These are phyloP conservation scores for Exophiala alcalophila DNA, from an alignment of 2,329 filamentous ascomycete genomes.

Conservation along the genomic window DNA sequence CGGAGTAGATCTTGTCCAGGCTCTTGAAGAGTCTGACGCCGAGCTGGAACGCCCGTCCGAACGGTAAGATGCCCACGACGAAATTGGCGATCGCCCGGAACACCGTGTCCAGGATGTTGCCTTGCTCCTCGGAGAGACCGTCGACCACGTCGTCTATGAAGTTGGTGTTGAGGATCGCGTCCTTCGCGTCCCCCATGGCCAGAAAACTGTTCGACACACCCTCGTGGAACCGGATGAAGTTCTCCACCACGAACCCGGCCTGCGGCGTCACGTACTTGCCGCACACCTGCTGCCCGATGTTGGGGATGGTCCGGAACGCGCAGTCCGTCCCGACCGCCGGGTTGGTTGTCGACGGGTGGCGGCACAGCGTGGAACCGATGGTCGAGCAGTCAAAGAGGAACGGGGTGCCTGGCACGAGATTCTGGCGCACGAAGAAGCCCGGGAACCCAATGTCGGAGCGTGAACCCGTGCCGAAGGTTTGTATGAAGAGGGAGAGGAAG, in stretches of 20 bases:
- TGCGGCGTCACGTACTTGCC: conserved; percentile 3
- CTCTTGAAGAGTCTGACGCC: neutral
- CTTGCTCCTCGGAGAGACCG: neutral
- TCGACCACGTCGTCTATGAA: conserved; percentile 6
- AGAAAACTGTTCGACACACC: conserved; percentile 4
- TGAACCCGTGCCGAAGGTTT: neutral
- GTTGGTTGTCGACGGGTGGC: neutral
- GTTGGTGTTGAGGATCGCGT: conserved; percentile 1
- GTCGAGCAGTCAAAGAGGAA: conserved; percentile 6
- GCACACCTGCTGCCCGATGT: neutral
- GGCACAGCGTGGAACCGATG: neutral
- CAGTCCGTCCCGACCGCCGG: neutral
- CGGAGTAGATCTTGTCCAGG: neutral
- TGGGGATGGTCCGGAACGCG: conserved; percentile 2
- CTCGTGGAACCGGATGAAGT: conserved; percentile 8
- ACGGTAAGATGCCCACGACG: neutral
- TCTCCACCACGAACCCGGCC: conserved; percentile 10
- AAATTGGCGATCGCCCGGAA: neutral
- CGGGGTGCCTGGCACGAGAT: neutral
- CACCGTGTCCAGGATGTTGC: neutral
- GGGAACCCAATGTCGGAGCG: neutral
- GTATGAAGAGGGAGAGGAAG: conserved; percentile 6
- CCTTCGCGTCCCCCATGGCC: conserved; percentile 7
- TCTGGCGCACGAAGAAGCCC: conserved; percentile 6
- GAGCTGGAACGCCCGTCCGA: neutral